phyloP scores from a whole-genome alignment of 2,329 filamentous ascomycete species.

The Penicillium expansum region DNA sequence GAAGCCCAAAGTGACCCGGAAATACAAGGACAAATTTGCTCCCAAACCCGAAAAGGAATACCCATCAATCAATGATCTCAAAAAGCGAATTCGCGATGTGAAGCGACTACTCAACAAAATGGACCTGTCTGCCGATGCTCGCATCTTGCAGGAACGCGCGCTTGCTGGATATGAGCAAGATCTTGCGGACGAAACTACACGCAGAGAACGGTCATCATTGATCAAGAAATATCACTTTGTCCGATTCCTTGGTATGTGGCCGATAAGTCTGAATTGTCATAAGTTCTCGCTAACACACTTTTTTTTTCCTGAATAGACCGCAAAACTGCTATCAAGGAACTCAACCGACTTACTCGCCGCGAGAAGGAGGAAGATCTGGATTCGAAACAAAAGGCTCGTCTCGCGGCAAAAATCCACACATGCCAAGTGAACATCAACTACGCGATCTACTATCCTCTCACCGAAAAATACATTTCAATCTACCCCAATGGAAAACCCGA shows the following conservation, averaged over 20 bases:
- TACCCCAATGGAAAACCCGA: slow-evolving; percentile 43
- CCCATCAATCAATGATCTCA: slow-evolving; percentile 50
- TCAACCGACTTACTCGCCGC: slow-evolving; percentile 36
- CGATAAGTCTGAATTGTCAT: neutral
- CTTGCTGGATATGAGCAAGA: slow-evolving; percentile 57
- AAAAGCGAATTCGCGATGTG: slow-evolving; percentile 56
- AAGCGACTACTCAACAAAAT: slow-evolving; percentile 51
- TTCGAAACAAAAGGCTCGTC: slow-evolving; percentile 27
- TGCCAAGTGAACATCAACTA: slow-evolving; percentile 62
- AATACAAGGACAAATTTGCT: slow-evolving; percentile 22
- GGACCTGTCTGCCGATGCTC: slow-evolving; percentile 54
- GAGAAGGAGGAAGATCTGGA: slow-evolving; percentile 38
- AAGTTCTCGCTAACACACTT: slow-evolving; percentile 8
- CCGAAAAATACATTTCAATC: slow-evolving; percentile 58
- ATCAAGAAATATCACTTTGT: slow-evolving; percentile 64
- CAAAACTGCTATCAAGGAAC: slow-evolving; percentile 42
- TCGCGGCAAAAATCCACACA: slow-evolving; percentile 42
- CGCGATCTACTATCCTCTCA: slow-evolving; percentile 60
- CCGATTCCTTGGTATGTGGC: slow-evolving; percentile 56
- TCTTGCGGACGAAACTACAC: slow-evolving; percentile 49
- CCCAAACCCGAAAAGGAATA: slow-evolving; percentile 29
- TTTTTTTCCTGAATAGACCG: slow-evolving; percentile 31
- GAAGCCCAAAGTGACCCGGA: slow-evolving; percentile 12
- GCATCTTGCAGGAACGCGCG: slow-evolving; percentile 59
- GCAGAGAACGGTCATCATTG: slow-evolving; percentile 53